These are phyloP conservation scores for Aspergillus jensenii DNA, from an alignment of 2,329 filamentous ascomycete species.

Conservation along the genomic window DNA sequence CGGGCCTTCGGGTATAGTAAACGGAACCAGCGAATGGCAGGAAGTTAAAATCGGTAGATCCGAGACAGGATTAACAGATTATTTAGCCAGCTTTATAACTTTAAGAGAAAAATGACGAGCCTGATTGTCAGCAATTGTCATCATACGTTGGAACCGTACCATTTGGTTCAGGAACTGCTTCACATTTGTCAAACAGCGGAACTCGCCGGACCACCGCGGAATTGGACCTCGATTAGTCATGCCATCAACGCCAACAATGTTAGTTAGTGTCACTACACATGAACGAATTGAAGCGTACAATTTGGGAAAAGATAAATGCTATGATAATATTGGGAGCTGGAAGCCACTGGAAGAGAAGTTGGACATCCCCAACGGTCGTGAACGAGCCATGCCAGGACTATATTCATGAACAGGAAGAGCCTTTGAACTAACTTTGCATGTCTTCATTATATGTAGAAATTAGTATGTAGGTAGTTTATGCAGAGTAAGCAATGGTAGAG, in stretches of 20 bases:
- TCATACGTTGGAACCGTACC: not conserved
- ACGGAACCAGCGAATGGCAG: not conserved
- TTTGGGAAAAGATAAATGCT: no score
- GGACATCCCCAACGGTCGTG: no score
- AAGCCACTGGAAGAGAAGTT: not conserved
- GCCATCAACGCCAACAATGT: not conserved
- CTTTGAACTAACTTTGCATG: not conserved
- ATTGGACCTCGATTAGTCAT: conserved; percentile 1
- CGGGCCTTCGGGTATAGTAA: not conserved
- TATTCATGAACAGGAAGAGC: no score
- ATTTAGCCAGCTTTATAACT: not conserved
- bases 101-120: not conserved
- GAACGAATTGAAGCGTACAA: no score
- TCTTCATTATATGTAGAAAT: not conserved
- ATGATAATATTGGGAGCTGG: no score
- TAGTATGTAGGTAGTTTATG: not conserved
- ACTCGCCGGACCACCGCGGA: not conserved
- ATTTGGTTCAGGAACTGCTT: not conserved
- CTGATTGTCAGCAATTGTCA: conserved; percentile 6
- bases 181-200: conserved; percentile 9
- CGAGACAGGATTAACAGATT: not conserved
- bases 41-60: not conserved
- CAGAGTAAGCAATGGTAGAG: not conserved
- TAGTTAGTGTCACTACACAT: not conserved
- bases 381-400: no score